A percentile compares a stretch with the other conserved stretches of the same genome.
Conservation (phyloP, 495 filamentous ascomycete species). For the Penicillium waksmanii region DNA sequence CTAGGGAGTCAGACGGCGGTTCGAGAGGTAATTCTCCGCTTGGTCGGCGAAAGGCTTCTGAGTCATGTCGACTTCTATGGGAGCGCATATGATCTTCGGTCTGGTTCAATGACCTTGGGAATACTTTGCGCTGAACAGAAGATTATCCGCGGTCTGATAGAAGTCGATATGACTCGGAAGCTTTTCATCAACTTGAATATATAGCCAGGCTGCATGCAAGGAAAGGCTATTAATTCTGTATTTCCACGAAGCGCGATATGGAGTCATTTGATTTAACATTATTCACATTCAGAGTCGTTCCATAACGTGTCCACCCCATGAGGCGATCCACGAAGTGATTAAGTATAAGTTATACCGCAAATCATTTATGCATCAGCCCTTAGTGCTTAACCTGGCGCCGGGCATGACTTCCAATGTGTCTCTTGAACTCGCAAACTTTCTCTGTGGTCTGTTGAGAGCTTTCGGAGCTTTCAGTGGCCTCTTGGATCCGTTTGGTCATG, state of each 20-base stretch:
- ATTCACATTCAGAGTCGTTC: slow-evolving; percentile 4
- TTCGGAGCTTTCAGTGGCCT: background rate
- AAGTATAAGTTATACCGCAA: background rate
- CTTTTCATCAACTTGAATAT: too few species aligned
- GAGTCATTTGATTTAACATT: background rate
- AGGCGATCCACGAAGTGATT: background rate
- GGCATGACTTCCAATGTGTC: background rate
- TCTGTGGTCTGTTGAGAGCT: background rate
- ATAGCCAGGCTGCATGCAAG: too few species aligned
- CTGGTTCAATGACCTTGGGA: too few species aligned
- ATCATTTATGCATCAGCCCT: background rate
- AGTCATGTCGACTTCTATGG: too few species aligned
- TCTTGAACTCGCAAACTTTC: background rate
- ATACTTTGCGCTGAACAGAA: too few species aligned
- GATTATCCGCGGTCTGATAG: too few species aligned
- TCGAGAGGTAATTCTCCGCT: too few species aligned
- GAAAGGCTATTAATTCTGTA: background rate
- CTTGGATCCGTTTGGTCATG: background rate
- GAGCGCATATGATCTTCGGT: too few species aligned
- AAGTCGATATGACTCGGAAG: too few species aligned
- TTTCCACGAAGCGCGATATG: background rate
- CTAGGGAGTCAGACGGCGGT: too few species aligned
- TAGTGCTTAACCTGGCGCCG: background rate
- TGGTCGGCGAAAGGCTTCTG: too few species aligned
- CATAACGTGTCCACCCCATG: background rate